Percentiles rank a stretch among this genome's conserved stretches.
Evolutionary conservation across 2,329 filamentous ascomycete species (phyloP).

Genomic region (Penicillium glabrum): DNA sequence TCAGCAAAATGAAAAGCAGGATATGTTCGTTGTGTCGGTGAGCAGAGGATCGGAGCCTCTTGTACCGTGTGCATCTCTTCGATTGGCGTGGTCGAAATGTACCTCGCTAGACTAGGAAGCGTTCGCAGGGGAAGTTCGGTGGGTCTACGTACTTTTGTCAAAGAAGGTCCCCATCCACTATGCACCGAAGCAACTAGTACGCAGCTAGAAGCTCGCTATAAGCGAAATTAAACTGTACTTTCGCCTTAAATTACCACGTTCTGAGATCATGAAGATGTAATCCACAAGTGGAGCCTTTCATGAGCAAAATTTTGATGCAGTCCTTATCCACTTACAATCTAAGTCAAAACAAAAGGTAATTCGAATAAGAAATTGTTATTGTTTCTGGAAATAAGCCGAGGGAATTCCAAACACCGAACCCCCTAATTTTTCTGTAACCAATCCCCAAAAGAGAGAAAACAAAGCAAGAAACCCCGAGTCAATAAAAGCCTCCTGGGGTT

Average conservation of each 20-base stretch:
- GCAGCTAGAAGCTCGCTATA: not conserved
- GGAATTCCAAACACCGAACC: not conserved
- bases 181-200: not conserved
- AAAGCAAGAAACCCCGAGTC: not conserved
- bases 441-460: not conserved
- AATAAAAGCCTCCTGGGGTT: not conserved
- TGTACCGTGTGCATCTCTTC: not conserved
- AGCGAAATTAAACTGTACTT: not conserved
- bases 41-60: not conserved
- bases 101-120: not conserved
- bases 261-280: conserved; percentile 1
- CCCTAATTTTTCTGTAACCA: conserved; percentile 9
- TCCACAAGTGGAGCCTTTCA: not conserved
- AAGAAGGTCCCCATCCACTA: not conserved
- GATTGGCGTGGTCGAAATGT: not conserved
- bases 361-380: not conserved
- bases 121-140: not conserved
- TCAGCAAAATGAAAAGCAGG: not conserved
- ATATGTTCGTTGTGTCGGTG: not conserved
- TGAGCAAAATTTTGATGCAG: not conserved
- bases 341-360: not conserved
- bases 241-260: not conserved
- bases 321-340: not conserved
- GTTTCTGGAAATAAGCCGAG: not conserved
- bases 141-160: not conserved